Conservation (phyloP, 495 filamentous ascomycete genomes). For the Friedmanniomyces simplex region DNA sequence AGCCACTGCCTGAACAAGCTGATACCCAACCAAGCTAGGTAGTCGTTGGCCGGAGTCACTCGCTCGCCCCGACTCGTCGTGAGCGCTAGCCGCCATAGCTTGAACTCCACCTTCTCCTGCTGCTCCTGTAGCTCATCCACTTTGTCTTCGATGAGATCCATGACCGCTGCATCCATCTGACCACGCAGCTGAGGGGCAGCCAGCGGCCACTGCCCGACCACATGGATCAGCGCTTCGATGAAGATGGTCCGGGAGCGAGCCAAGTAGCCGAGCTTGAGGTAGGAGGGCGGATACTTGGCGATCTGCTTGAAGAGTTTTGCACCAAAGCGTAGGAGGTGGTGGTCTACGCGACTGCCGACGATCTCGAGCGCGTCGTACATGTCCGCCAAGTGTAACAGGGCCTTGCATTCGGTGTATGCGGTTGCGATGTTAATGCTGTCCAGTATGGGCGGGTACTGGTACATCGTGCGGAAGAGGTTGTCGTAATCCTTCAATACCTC, state of each 20-base stretch:
- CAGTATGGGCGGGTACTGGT: conserved; percentile 73
- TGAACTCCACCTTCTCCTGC: conserved; percentile 59
- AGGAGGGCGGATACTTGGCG: conserved; percentile 83
- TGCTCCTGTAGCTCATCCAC: conserved; percentile 57
- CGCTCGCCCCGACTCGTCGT: conserved; percentile 72
- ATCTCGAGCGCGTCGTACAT: conserved; percentile 85
- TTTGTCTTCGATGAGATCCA: conserved; percentile 86
- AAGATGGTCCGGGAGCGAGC: conserved; percentile 79
- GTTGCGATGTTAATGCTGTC: conserved; percentile 79
- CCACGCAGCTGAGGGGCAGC: conserved; percentile 61
- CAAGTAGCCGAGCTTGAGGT: conserved; percentile 79
- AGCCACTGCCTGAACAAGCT: conserved; percentile 84
- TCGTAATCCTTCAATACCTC: conserved; percentile 82
- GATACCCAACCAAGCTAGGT: conserved; percentile 79
- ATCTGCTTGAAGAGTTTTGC: conserved; percentile 86
- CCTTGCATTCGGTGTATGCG: conserved; percentile 85
- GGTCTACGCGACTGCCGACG: conserved; percentile 80
- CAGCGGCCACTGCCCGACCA: conserved; percentile 82
- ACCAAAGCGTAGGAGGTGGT: conserved; percentile 85
- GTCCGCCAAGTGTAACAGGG: conserved; percentile 70
- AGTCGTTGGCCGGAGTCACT: conserved; percentile 64
- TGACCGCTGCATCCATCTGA: conserved; percentile 55
- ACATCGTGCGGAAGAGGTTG: conserved; percentile 86
- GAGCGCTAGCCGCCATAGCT: conserved; percentile 68
- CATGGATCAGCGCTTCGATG: conserved; percentile 78